Conservation (phyloP, 2,329 filamentous ascomycete genomes). For the Colletotrichum noveboracense region DNA sequence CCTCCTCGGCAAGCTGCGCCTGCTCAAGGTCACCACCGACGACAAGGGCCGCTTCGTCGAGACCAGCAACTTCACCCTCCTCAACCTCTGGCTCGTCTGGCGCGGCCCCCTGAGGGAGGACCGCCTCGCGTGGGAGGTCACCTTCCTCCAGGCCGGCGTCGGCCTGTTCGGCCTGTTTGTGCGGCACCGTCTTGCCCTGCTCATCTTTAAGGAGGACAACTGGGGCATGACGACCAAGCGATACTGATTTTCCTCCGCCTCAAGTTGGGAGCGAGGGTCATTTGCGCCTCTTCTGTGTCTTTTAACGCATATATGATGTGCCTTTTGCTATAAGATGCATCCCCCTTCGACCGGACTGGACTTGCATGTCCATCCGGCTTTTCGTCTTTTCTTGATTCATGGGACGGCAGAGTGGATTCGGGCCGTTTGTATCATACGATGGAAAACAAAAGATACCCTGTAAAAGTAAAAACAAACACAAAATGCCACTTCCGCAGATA, state of each 20-base stretch:
- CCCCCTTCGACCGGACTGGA: not conserved
- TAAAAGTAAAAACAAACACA: not conserved
- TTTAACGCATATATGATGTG: not conserved
- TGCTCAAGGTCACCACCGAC: slow-evolving; percentile 69
- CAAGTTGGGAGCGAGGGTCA: not conserved
- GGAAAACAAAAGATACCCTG: slow-evolving; percentile 12
- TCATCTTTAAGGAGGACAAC: slow-evolving; percentile 93
- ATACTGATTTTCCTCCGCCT: not conserved
- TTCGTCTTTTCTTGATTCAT: not conserved
- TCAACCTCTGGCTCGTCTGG: slow-evolving; percentile 97
- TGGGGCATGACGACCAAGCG: slow-evolving; percentile 40
- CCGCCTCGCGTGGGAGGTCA: slow-evolving; percentile 78
- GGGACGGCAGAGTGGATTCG: not conserved
- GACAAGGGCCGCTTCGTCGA: slow-evolving; percentile 74
- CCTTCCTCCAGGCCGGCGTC: slow-evolving; percentile 76
- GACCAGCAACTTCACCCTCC: slow-evolving; percentile 87
- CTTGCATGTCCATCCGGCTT: not conserved
- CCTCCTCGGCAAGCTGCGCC: slow-evolving; percentile 69
- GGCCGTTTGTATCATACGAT: not conserved
- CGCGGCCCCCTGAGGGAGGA: slow-evolving; percentile 91
- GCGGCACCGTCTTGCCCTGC: slow-evolving; percentile 82
- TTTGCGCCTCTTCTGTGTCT: not conserved
- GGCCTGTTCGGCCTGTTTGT: slow-evolving; percentile 86
- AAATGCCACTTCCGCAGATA: not conserved
- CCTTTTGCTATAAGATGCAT: not conserved